phyloP scores from a whole-genome alignment of 495 filamentous ascomycete species.

The Penicillium robsamsonii region DNA sequence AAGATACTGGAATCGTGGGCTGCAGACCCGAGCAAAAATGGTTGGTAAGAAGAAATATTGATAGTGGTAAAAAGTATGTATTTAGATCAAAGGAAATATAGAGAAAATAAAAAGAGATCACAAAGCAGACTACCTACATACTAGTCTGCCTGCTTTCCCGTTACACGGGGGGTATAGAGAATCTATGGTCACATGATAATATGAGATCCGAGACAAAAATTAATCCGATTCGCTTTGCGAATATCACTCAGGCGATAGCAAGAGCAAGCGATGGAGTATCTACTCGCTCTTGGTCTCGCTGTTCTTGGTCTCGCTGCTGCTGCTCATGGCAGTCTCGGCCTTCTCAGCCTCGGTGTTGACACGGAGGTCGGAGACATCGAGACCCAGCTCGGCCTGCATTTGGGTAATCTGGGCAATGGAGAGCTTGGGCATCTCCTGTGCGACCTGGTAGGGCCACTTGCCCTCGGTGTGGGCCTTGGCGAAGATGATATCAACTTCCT shows the following conservation, averaged over 20 bases:
- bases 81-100: neutral
- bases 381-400: conserved; percentile 32
- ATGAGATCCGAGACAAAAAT: conserved; percentile 7
- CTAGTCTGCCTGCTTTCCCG: conserved; percentile 1
- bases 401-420: conserved; percentile 31
- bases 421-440: conserved; percentile 39
- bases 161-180: neutral
- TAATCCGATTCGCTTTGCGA: conserved; percentile 2
- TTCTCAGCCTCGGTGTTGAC: conserved; percentile 26
- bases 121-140: conserved; percentile 1
- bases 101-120: neutral
- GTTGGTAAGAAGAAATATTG: neutral
- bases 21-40: neutral
- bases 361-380: conserved; percentile 21
- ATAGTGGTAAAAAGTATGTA: neutral
- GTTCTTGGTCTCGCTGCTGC: conserved; percentile 27
- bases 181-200: conserved; percentile 9
- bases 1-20: neutral
- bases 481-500: conserved; percentile 65
- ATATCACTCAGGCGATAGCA: neutral
- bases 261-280: neutral
- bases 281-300: conserved; percentile 11
- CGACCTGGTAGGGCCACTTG: conserved; percentile 38
- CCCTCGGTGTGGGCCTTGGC: conserved; percentile 43
- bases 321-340: conserved; percentile 33